Conservation (phyloP, 176 grass and related monocot species). For the Oryza officinalis region DNA sequence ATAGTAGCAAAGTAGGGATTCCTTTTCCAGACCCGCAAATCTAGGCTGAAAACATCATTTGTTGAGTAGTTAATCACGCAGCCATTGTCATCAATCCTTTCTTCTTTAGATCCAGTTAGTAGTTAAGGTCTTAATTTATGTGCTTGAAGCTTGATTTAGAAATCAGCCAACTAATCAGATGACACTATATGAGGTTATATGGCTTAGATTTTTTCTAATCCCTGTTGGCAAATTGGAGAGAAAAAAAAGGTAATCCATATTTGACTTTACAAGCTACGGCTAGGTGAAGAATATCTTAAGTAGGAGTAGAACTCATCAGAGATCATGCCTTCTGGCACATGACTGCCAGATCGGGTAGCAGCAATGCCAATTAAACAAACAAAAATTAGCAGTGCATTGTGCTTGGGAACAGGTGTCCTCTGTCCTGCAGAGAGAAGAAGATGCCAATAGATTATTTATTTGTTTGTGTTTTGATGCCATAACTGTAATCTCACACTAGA, state of each 20-base stretch:
- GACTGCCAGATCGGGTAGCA: neutral
- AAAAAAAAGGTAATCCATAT: neutral
- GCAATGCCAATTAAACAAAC: neutral
- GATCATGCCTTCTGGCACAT: neutral
- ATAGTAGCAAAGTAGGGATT: neutral
- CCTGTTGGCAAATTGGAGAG: neutral
- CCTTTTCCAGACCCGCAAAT: neutral
- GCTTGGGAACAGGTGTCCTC: neutral
- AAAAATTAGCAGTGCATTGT: neutral
- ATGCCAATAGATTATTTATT: neutral
- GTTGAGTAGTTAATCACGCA: neutral
- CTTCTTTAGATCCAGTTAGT: neutral
- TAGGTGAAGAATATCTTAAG: neutral
- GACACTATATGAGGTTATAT: neutral
- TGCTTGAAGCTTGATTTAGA: neutral
- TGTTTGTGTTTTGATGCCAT: neutral
- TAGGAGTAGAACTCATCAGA: neutral
- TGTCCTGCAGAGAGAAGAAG: neutral
- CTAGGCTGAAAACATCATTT: neutral
- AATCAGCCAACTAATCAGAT: neutral
- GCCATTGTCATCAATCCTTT: neutral
- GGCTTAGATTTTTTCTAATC: neutral
- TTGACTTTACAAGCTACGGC: neutral
- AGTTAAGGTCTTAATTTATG: neutral
- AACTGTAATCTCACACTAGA: neutral